Evolutionary conservation across 768 basidiomycete species (phyloP), one percentile per base, ranked within the genome.

Genomic region (Podaxis pistillaris): DNA sequence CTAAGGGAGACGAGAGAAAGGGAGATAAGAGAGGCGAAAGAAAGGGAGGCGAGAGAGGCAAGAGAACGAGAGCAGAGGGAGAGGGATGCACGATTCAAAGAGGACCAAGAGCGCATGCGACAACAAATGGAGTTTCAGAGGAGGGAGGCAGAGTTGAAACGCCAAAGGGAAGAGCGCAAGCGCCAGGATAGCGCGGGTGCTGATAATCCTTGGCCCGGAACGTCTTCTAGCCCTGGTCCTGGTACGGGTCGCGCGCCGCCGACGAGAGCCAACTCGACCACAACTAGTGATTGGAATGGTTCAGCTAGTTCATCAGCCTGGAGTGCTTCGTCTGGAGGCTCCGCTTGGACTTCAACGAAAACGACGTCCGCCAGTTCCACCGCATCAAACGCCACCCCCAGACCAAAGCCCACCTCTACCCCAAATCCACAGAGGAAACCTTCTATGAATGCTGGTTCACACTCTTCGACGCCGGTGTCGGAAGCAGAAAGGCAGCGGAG

Each of bases 401-500:
- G 73, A 37, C 63, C 73, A 8, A 64, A 72, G 13, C 60, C 78
- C 36, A 63, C 74, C 17, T 66, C 66, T 13, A 60, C 70, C 9
- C 71, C 73, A 22, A 66, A 67, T 7, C 74, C 73, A 57, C 71
- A 73, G 15, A 67, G 75, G 40, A 64, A 69, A 41, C 76, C 74
- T n/a, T 78, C 78, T 9, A 70, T 75, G 41, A 75, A 74, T 53
- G 69, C 77, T 17, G 68, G 70, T 4, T 56, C 72, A 3, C 71
- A 66, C 53, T 68, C 73, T 2, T 59, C 71, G 8, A 67, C 70
- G 2, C 63, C 68, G 15, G 37, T 73, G 22, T 67, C 78, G 11
- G 83, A 87, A 64, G 78, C 79, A 4, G 86, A 89, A 57, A 86
- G 88, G 82, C 76, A 80, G 19, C 83, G 86, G 33, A 83, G 83